Percentiles rank a stretch among this genome's conserved stretches.
phyloP scores from a whole-genome alignment of 306 rosid species.

The Ammopiptanthus mongolicus region DNA sequence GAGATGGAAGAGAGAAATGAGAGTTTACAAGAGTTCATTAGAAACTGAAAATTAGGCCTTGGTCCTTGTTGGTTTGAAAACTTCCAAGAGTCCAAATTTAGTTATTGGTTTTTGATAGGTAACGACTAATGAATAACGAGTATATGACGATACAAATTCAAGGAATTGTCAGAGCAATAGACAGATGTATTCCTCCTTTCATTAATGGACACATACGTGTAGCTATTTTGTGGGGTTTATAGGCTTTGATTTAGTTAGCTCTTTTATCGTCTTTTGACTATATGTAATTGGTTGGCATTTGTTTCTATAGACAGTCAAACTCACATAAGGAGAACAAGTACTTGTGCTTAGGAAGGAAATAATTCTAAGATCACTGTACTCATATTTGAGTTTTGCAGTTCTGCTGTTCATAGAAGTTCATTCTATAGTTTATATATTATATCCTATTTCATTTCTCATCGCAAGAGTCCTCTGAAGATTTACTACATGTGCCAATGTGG shows the following conservation, averaged over 20 bases:
- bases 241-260: too few relatives aligned
- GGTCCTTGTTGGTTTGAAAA: background rate
- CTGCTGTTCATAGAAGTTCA: too few relatives aligned
- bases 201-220: background rate
- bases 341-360: background rate
- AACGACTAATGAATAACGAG: too few relatives aligned
- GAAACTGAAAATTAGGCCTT: background rate
- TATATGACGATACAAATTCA: too few relatives aligned
- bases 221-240: background rate
- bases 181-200: slow-evolving; percentile 5
- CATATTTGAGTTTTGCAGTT: slow-evolving; percentile 11
- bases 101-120: slow-evolving; percentile 8
- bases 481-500: slow-evolving; percentile 91
- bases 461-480: slow-evolving; percentile 69
- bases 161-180: slow-evolving; percentile 12
- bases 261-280: too few relatives aligned
- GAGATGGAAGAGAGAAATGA: background rate
- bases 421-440: slow-evolving; percentile 19
- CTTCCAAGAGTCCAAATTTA: background rate
- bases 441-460: slow-evolving; percentile 26
- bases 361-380: background rate
- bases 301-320: background rate
- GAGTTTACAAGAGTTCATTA: background rate
- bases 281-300: slow-evolving; percentile 18
- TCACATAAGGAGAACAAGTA: background rate